Conservation (phyloP, 2,329 filamentous ascomycete species). For the Aaosphaeria pasadenensis region DNA sequence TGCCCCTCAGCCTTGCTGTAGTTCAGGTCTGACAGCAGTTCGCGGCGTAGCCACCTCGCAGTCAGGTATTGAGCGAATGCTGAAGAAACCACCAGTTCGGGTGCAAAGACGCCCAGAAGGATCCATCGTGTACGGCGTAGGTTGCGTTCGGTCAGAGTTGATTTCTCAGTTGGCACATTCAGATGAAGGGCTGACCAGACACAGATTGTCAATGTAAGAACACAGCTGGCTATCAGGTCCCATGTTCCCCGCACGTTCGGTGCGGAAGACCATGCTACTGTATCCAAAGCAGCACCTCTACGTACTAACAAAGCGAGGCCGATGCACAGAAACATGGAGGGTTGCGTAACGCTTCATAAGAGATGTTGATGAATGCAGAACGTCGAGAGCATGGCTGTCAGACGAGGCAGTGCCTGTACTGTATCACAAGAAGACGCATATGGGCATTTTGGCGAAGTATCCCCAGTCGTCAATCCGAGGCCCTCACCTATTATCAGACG, state of each 20-base stretch:
- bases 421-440: no score
- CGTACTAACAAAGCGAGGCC: no score
- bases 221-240: conserved; percentile 17
- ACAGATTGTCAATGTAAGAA: conserved; percentile 18
- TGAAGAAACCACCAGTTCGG: conserved; percentile 22
- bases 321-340: no score
- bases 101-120: conserved; percentile 19
- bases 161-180: conserved; percentile 15
- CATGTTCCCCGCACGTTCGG: conserved; percentile 16
- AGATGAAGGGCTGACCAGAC: conserved; percentile 23
- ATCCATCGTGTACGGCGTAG: conserved; percentile 14
- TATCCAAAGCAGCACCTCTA: no score
- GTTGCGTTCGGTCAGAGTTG: conserved; percentile 13
- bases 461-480: no score
- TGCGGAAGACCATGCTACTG: conserved; percentile 12
- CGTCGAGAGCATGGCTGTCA: no score
- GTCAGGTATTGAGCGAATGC: conserved; percentile 21
- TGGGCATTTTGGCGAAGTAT: no score
- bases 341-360: no score
- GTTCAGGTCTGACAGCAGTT: conserved; percentile 13
- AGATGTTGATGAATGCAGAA: no score
- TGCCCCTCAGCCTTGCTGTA: conserved; percentile 8
- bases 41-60: conserved; percentile 14
- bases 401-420: no score
- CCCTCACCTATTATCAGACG: no score